Base-by-base conservation (phyloP, 169 alveolate species). In the Cryptosporidium felis region DNA sequence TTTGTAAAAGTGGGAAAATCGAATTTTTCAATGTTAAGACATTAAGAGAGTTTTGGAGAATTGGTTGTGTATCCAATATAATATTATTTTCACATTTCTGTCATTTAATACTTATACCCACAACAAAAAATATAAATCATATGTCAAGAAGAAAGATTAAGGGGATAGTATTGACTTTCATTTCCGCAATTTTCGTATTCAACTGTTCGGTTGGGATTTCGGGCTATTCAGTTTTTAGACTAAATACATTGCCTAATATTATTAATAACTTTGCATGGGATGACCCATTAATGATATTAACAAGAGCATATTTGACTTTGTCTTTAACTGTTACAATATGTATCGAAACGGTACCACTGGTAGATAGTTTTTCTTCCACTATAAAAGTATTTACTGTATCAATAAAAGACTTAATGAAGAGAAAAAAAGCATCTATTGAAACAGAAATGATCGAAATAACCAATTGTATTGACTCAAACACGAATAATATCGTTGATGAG, bases 301-400 rank as follows among this genome's bases (percentile, higher is more conserved):
- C 53, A 4, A 74, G 85, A 44, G 21, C 40, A 12, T 74, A 74
- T 41, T 36, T 74, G 26, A 51, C 60, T 5, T 32, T 74, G 28
- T 49, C 85, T 10, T 23, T 74, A 34, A 74, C 85, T 3, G 85
- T 74, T n/a, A 74, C 85, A 38, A 16, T 74, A 51, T 74, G 85
- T 58, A 74, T 74, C 41, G 85, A 74, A 74, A 53, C 38, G 9
- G 40, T 74, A 34, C 85, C 85, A 14, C 34, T 74, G 14, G 30
- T 56, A 21, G 67, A 53, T 21, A 74, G 85, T 74, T 49, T 74
- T 14, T 32, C 85, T n/a, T 74, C 63, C 18, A 53, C 67, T 3
- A 21, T 51, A 1, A 32, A 38, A 36, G 12, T 26, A 5, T 12
- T 56, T 16, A 53, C 41, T 32, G 40, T 16, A 1, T 16, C 67